Evolutionary conservation across 371 early-diverging fungal genomes (phyloP).

Genomic region (Mucor circinelloides): DNA sequence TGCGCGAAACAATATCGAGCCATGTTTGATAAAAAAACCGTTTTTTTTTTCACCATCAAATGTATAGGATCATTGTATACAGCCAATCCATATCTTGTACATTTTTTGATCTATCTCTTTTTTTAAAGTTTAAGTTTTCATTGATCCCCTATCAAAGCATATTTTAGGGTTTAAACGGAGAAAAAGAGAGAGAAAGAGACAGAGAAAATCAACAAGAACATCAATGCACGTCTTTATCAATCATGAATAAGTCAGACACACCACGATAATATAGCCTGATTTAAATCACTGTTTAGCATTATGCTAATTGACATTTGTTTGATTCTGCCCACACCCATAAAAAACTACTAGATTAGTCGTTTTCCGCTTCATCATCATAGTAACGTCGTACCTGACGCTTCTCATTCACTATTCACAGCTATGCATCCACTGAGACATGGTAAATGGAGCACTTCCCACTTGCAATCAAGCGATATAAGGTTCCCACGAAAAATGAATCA

Average conservation of each 20-base stretch:
- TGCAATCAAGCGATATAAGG: background rate
- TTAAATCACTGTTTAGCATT: background rate
- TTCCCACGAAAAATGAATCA: slow-evolving; percentile 2
- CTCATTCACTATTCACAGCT: background rate
- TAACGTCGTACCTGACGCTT: background rate
- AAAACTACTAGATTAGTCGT: background rate
- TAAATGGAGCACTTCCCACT: background rate
- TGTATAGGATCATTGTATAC: background rate
- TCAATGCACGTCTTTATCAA: background rate
- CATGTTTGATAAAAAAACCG: background rate
- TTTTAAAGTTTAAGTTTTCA: background rate
- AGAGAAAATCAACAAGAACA: background rate
- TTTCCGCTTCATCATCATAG: background rate
- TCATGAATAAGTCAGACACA: background rate
- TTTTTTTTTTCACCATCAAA: background rate
- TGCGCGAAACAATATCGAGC: background rate
- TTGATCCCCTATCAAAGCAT: background rate
- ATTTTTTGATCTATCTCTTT: background rate
- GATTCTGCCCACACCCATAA: background rate
- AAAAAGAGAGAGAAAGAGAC: background rate
- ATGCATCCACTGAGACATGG: background rate
- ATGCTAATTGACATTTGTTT: background rate
- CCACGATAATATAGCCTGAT: background rate
- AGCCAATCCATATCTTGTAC: background rate
- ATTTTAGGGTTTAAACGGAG: background rate